A percentile compares a stretch with the other conserved stretches of the same genome.
These are phyloP conservation scores for Paxillus rubicundulus DNA, from an alignment of 768 basidiomycete genomes.

Conservation along the genomic window DNA sequence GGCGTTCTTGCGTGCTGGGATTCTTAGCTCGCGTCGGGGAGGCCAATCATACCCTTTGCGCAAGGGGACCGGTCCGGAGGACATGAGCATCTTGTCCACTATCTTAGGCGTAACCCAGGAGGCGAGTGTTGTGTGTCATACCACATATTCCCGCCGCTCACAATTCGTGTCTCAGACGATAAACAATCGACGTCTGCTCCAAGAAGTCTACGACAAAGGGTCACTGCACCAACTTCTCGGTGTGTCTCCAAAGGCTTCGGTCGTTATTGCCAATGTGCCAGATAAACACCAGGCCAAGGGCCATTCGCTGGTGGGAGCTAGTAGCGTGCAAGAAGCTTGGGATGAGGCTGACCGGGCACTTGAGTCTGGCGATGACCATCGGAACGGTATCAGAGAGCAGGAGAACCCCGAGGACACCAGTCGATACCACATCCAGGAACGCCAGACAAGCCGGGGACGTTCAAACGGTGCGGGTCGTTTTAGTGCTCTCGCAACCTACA, in stretches of 20 bases:
- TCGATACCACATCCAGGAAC: constrained; percentile 52
- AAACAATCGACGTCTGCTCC: constrained; percentile 66
- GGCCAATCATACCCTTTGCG: constrained; percentile 48
- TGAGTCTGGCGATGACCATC: constrained; percentile 22
- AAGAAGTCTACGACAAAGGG: constrained; percentile 62
- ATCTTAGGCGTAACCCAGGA: constrained; percentile 84
- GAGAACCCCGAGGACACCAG: constrained; percentile 51
- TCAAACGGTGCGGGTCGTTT: constrained; percentile 36
- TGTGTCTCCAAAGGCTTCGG: constrained; percentile 25
- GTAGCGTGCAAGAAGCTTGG: constrained; percentile 39
- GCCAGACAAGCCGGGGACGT: constrained; percentile 44
- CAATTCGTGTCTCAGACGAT: constrained; percentile 50
- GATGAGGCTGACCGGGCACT: constrained; percentile 37
- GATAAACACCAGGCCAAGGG: constrained; percentile 5
- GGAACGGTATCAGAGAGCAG: constrained; percentile 2
- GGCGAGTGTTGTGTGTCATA: constrained; percentile 40
- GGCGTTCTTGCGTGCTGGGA: constrained; percentile 61
- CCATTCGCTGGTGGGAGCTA: constrained; percentile 7
- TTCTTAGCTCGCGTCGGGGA: constrained; percentile 54
- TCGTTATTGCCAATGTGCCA: constrained; percentile 22
- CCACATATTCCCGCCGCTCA: constrained; percentile 1
- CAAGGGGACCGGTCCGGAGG: constrained; percentile 48
- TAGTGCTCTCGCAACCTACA: constrained; percentile 46
- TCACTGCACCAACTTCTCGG: constrained; percentile 60
- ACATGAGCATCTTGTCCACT: constrained; percentile 75